Percentiles rank a stretch among this genome's conserved stretches.
Evolutionary conservation across 106 monocot genomes (phyloP).

Genomic region (Phalaenopsis aphrodite): DNA sequence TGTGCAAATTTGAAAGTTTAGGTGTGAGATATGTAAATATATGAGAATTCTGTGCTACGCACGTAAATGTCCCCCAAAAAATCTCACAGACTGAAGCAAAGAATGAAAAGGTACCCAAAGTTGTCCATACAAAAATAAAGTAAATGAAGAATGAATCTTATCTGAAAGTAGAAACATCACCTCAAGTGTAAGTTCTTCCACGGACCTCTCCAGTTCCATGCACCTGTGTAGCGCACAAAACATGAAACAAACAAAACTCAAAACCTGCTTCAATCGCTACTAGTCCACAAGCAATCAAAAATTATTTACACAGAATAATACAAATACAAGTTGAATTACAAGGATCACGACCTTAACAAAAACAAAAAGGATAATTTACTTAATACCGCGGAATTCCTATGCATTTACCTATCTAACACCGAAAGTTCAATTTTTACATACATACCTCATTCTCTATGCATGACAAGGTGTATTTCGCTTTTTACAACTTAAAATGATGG

Average conservation of each 20-base stretch:
- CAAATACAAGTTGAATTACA: neutral
- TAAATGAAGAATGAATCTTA: neutral
- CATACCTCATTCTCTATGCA: no score
- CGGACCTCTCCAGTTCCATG: constrained; percentile 3
- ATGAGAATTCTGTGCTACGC: no score
- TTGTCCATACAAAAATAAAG: neutral
- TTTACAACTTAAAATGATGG: no score
- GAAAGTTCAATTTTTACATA: no score
- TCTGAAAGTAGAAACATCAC: neutral
- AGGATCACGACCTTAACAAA: neutral
- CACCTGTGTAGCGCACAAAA: neutral
- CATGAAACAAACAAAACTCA: neutral
- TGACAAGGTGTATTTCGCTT: no score
- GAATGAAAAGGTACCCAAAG: neutral
- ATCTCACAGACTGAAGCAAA: neutral
- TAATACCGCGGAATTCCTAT: no score
- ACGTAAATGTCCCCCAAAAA: neutral
- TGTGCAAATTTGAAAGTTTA: no score
- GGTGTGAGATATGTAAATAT: no score
- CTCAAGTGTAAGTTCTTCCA: neutral
- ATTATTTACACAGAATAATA: neutral
- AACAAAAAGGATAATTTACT: neutral
- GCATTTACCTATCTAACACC: no score
- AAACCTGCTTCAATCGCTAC: neutral
- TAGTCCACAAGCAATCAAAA: neutral